phyloP scores from a whole-genome alignment of 169 alveolate species.

The Eimeria acervulina region DNA sequence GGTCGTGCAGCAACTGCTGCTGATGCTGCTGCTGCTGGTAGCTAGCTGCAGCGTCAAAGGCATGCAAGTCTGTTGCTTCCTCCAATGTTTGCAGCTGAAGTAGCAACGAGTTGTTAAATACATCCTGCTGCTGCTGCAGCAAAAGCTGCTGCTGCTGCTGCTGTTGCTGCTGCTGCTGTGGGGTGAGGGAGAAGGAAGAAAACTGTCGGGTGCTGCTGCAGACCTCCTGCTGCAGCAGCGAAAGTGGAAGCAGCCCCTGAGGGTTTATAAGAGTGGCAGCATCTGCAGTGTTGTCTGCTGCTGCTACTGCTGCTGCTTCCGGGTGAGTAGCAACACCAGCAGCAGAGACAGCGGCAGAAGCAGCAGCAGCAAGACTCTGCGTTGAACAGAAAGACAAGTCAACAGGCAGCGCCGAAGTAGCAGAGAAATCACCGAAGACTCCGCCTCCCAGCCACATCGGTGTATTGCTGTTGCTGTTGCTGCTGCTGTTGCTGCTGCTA shows the following conservation, averaged over 20 bases:
- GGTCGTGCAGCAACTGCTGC: background rate
- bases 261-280: background rate
- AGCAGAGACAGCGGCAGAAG: background rate
- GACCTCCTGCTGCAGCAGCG: background rate
- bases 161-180: constrained; percentile 7
- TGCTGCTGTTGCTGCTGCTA: constrained; percentile 11
- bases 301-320: background rate
- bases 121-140: constrained; percentile 3
- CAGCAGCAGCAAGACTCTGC: constrained; percentile 2
- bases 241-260: background rate
- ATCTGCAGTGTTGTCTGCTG: background rate
- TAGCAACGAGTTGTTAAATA: background rate
- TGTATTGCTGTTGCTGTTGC: background rate
- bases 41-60: background rate
- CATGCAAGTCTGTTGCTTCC: background rate
- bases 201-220: background rate
- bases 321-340: background rate
- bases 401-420: background rate
- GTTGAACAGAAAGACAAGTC: constrained; percentile 14
- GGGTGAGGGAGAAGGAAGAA: background rate
- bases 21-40: background rate
- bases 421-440: background rate
- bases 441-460: background rate
- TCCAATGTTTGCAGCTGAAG: background rate
- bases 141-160: background rate